Evolutionary conservation across 2,329 filamentous ascomycete species (phyloP).

Genomic region (Knufia fluminis): DNA sequence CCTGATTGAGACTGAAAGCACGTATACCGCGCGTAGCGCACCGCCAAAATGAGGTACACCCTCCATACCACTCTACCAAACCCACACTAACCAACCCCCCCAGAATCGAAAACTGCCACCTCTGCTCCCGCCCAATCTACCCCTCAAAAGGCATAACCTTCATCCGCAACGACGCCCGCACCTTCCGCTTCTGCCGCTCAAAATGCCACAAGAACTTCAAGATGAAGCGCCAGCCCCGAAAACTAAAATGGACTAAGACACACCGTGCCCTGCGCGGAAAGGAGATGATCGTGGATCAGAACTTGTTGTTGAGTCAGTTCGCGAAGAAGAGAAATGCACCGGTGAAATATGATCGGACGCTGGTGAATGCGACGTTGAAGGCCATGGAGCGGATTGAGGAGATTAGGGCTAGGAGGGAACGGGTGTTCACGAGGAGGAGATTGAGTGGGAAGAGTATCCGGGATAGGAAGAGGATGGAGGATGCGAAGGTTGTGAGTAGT

Average conservation of each 20-base stretch:
- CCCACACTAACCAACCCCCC: background rate
- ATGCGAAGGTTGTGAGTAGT: slow-evolving; percentile 80
- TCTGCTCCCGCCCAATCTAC: slow-evolving; percentile 61
- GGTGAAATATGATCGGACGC: slow-evolving; percentile 88
- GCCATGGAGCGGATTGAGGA: slow-evolving; percentile 87
- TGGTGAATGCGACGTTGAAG: slow-evolving; percentile 75
- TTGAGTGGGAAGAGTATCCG: slow-evolving; percentile 72
- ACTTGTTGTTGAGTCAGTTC: slow-evolving; percentile 63
- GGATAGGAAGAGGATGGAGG: slow-evolving; percentile 66
- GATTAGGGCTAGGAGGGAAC: slow-evolving; percentile 73
- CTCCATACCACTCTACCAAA: background rate
- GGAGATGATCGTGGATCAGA: slow-evolving; percentile 86
- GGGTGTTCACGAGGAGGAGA: slow-evolving; percentile 86
- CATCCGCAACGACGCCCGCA: slow-evolving; percentile 55
- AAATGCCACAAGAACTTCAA: slow-evolving; percentile 76
- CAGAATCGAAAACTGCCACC: slow-evolving; percentile 54
- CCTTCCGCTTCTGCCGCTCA: slow-evolving; percentile 58
- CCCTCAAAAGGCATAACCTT: slow-evolving; percentile 59
- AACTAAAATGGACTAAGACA: slow-evolving; percentile 94
- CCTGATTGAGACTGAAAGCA: no score
- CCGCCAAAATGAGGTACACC: slow-evolving; percentile 11
- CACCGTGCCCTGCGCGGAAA: slow-evolving; percentile 79
- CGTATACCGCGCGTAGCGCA: background rate
- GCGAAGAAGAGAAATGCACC: slow-evolving; percentile 88
- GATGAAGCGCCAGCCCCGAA: slow-evolving; percentile 96